Conservation (phyloP, 257 asterid genomes). For the Haberlea rhodopensis region DNA sequence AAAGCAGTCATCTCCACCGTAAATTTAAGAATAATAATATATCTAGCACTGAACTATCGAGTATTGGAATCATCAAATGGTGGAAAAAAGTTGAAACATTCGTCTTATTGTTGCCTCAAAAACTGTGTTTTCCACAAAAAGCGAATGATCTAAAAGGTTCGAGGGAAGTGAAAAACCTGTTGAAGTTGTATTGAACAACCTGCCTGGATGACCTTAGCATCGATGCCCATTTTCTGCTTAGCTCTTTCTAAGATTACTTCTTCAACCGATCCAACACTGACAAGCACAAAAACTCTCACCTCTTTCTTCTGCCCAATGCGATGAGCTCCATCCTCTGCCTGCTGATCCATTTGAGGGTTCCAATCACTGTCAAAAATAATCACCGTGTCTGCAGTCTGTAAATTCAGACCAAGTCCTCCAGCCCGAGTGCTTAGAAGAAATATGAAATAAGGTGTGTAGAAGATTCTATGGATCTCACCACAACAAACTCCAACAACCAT, state of each 20-base stretch:
- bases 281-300: slow-evolving; percentile 92
- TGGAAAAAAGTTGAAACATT: neutral
- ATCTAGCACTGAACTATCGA: slow-evolving; percentile 1
- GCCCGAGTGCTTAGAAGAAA: slow-evolving; percentile 98
- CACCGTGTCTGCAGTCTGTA: slow-evolving; percentile 95
- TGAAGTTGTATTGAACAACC: slow-evolving; percentile 94
- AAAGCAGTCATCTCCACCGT: neutral
- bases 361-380: slow-evolving; percentile 97
- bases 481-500: no score
- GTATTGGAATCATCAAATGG: neutral
- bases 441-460: slow-evolving; percentile 87
- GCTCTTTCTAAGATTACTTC: slow-evolving; percentile 98
- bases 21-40: neutral
- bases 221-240: slow-evolving; percentile 98
- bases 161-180: slow-evolving; percentile 63
- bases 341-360: slow-evolving; percentile 99
- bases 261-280: slow-evolving; percentile 94
- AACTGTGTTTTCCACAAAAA: slow-evolving; percentile 4
- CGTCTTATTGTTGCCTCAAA: neutral
- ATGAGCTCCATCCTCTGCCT: slow-evolving; percentile 99
- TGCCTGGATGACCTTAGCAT: slow-evolving; percentile 99
- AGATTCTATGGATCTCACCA: no score
- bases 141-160: slow-evolving; percentile 1
- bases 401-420: slow-evolving; percentile 98
- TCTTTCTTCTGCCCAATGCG: slow-evolving; percentile 99